These are phyloP conservation scores for Aspergillus asperescens DNA, from an alignment of 495 filamentous ascomycete species.

Conservation along the genomic window DNA sequence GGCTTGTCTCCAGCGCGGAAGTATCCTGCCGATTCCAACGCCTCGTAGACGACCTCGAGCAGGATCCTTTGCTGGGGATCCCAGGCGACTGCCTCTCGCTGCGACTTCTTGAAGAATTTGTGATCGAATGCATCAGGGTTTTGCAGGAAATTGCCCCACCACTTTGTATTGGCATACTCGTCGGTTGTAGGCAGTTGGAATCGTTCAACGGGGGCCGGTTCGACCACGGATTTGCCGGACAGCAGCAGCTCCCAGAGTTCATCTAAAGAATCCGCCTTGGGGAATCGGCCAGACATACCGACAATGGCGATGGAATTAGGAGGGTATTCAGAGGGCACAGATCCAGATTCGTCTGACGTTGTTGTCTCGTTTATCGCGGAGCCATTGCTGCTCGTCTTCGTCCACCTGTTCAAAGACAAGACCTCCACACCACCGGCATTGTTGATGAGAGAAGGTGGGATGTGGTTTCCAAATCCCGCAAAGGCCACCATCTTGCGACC, in stretches of 20 bases:
- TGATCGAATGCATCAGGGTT: slow-evolving; percentile 26
- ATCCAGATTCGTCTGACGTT: too few relatives aligned
- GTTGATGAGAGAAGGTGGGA: too few relatives aligned
- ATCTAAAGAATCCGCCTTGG: slow-evolving; percentile 32
- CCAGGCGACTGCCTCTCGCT: slow-evolving; percentile 36
- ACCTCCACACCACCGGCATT: too few relatives aligned
- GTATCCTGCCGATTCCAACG: slow-evolving; percentile 44
- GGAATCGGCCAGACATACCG: slow-evolving; percentile 38
- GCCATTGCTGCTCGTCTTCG: too few relatives aligned
- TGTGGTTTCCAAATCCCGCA: too few relatives aligned
- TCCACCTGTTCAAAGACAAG: too few relatives aligned
- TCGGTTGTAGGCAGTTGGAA: neutral
- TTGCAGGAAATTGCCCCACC: slow-evolving; percentile 31
- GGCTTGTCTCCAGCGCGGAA: too few relatives aligned
- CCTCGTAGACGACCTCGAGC: slow-evolving; percentile 52
- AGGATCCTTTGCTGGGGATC: slow-evolving; percentile 44
- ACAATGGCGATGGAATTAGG: slow-evolving; percentile 33
- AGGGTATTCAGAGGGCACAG: too few relatives aligned
- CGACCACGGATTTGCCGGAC: slow-evolving; percentile 16
- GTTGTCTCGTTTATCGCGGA: too few relatives aligned
- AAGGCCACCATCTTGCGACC: too few relatives aligned
- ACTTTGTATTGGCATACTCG: neutral
- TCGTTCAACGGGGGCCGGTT: slow-evolving; percentile 10
- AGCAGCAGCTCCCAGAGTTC: slow-evolving; percentile 35
- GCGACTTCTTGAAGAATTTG: slow-evolving; percentile 26